Evolutionary conservation across 2,329 filamentous ascomycete genomes (phyloP), one percentile per base, ranked within the genome.

Genomic region (Westerdykella sp.): DNA sequence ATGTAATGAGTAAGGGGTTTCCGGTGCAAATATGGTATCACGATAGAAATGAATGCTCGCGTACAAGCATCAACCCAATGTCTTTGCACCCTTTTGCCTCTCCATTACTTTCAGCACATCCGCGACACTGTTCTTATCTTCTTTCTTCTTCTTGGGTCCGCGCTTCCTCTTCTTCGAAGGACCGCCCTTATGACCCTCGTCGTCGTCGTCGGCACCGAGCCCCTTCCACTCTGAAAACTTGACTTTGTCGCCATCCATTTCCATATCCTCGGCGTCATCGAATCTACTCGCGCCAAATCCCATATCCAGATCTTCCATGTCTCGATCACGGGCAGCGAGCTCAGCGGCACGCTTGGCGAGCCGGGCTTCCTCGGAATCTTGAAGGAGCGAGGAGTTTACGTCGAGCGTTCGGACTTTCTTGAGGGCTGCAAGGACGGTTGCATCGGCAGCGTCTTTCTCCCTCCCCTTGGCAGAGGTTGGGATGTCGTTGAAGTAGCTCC

Each of bases 241-340:
- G 49, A 87, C 70, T 53, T 77, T 81, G 35, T 72, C 62, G 0
- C 66, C 68, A 10, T 74, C 62, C 69, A 71, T 62, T 34, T 89
- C 86, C 50, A 84, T 78, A 50, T 95, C 90, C 46, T 90, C 90
- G 39, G 90, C 89, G 58, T 96, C 93, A 42, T 87, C 89, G 57
- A 87, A 84, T 22, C 91, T 78, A 59, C 85, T 93, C 15, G 83
- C 87, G 28, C 93, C 93, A 60, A 98, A 97, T 47, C 90, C 91
- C 74, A 97, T 80, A 60, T 98, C 93, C 69, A 98, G 78, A 68
- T 98, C 91, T 44, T 91, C 83, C 38, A 89, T 81, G 62, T 97
- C 91, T 38, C 90, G 79, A 53, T 86, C 84, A 43, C 82, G 69
- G n/a, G 70, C 71, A 9, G 73, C 80, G 46, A 96, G 73, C 72